Evolutionary conservation across 75 land plant genomes (phyloP).

Genomic region (Larix kaempferi): DNA sequence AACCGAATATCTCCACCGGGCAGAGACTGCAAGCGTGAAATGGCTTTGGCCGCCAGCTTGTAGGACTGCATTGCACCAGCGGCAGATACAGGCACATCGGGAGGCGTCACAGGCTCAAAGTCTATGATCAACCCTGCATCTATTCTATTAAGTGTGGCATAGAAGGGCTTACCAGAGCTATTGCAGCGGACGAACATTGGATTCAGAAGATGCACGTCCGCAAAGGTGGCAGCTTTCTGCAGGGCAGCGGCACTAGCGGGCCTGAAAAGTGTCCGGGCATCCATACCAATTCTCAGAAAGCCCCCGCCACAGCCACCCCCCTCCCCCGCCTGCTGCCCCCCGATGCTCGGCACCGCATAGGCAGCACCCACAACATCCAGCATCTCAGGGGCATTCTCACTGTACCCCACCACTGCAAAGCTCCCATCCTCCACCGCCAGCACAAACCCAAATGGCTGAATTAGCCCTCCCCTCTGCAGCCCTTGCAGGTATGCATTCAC

Average conservation of each 20-base stretch:
- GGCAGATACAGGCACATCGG: constrained; percentile 50
- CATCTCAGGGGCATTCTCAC: constrained; percentile 84
- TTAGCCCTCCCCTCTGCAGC: constrained; percentile 66
- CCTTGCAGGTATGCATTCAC: constrained; percentile 68
- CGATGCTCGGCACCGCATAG: constrained; percentile 78
- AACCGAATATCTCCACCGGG: constrained; percentile 74
- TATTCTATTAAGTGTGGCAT: constrained; percentile 70
- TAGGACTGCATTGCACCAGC: constrained; percentile 78
- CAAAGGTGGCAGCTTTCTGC: constrained; percentile 58
- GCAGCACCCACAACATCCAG: constrained; percentile 44
- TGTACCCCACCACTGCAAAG: constrained; percentile 65
- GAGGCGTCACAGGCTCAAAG: constrained; percentile 63
- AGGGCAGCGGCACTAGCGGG: constrained; percentile 54
- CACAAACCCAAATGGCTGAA: constrained; percentile 84
- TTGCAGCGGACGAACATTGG: constrained; percentile 61
- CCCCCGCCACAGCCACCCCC: constrained; percentile 65
- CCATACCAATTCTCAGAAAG: constrained; percentile 67
- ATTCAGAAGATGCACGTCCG: constrained; percentile 59
- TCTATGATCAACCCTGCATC: constrained; percentile 80
- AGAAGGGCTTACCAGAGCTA: constrained; percentile 67
- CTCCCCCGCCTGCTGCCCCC: constrained; percentile 47
- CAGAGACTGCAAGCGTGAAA: constrained; percentile 62
- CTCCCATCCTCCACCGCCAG: constrained; percentile 79
- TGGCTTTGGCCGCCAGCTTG: constrained; percentile 78
- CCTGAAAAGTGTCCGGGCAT: constrained; percentile 60